These are phyloP conservation scores for Leccinum ochraceum DNA, from an alignment of 768 basidiomycete genomes.

Conservation along the genomic window DNA sequence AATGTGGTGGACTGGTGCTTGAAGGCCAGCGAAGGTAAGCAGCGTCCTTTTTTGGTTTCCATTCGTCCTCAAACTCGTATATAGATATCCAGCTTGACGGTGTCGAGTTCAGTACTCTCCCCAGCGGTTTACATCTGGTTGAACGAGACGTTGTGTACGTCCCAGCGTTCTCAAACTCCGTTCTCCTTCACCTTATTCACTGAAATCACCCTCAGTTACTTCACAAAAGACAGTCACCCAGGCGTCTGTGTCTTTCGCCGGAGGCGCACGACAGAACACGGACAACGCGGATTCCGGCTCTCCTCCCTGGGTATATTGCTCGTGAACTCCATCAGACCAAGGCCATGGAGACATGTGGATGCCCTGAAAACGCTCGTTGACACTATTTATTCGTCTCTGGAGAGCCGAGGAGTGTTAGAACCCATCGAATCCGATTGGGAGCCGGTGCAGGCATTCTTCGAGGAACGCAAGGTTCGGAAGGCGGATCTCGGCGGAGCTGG, in stretches of 20 bases:
- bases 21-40: constrained; percentile 66
- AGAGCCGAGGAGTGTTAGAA: constrained; percentile 47
- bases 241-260: constrained; percentile 78
- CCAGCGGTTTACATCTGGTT: constrained; percentile 79
- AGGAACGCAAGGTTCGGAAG: constrained; percentile 53
- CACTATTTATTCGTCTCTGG: constrained; percentile 52
- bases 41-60: not conserved
- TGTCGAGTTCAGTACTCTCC: constrained; percentile 80
- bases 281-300: constrained; percentile 78
- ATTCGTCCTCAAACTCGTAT: constrained; percentile 3
- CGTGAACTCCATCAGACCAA: constrained; percentile 59
- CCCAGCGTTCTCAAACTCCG: not conserved
- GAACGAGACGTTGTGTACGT: constrained; percentile 79
- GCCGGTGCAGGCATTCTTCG: constrained; percentile 62
- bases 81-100: constrained; percentile 66
- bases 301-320: constrained; percentile 77
- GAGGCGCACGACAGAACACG: constrained; percentile 64
- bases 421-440: constrained; percentile 62
- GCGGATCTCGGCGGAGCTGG: constrained; percentile 56
- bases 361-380: constrained; percentile 62
- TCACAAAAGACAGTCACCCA: constrained; percentile 65
- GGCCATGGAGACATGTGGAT: constrained; percentile 75
- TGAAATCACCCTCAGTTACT: constrained; percentile 51
- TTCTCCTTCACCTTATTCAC: constrained; percentile 10
- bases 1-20: constrained; percentile 80